These are phyloP conservation scores for Botryotinia narcissicola DNA, from an alignment of 2,329 filamentous ascomycete genomes.

Conservation along the genomic window DNA sequence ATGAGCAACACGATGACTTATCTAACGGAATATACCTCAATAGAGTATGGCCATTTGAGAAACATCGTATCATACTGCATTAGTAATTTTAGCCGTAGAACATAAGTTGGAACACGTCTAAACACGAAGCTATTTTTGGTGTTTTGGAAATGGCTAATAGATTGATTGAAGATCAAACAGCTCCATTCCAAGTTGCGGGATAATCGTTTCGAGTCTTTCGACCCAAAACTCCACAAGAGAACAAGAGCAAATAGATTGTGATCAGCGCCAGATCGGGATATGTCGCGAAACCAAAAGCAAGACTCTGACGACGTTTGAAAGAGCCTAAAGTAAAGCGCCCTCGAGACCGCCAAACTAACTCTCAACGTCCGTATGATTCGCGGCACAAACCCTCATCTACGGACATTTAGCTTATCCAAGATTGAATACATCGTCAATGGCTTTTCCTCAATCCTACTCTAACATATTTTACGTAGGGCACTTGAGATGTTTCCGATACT, in stretches of 20 bases:
- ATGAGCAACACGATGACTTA: conserved; percentile 12
- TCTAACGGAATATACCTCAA: not conserved
- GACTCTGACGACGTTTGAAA: conserved; percentile 8
- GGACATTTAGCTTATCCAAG: not conserved
- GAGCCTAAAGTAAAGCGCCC: not conserved
- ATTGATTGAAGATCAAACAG: conserved; percentile 16
- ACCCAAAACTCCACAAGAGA: conserved; percentile 5
- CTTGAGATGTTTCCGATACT: not conserved
- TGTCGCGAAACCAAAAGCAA: conserved; percentile 6
- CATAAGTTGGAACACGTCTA: not conserved
- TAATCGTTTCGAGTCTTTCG: conserved; percentile 6
- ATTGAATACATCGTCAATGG: conserved; percentile 9
- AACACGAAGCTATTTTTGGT: conserved; percentile 12
- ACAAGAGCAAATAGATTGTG: conserved; percentile 11
- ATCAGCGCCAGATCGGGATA: conserved; percentile 8
- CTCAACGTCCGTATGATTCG: conserved; percentile 10
- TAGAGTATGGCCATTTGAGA: not conserved
- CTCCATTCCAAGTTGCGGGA: conserved; percentile 13
- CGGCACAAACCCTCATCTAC: not conserved
- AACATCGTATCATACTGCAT: not conserved
- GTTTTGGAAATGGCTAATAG: not conserved
- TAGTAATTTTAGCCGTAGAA: not conserved
- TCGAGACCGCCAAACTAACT: not conserved
- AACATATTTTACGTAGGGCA: not conserved
- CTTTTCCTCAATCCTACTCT: conserved; percentile 5